These are phyloP conservation scores for Wickerhamomyces sp. DNA, from an alignment of 1,139 yeast genomes.

Conservation along the genomic window DNA sequence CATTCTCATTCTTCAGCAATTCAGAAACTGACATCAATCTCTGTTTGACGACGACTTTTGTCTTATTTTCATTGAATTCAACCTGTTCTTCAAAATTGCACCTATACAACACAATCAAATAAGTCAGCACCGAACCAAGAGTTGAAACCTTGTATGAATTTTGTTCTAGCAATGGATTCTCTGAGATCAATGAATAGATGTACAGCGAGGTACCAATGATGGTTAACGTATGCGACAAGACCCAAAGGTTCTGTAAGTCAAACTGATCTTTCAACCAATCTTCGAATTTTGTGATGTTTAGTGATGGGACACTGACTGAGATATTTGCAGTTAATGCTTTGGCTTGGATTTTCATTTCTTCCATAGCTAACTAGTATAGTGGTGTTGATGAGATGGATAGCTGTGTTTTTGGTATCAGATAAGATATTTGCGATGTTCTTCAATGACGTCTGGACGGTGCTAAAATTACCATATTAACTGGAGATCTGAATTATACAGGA, in stretches of 20 bases:
- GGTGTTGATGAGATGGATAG: background rate
- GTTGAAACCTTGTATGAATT: constrained; percentile 23
- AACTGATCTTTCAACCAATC: constrained; percentile 4
- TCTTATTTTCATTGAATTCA: constrained; percentile 8
- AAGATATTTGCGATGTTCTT: too few relatives aligned
- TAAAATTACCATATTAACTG: too few relatives aligned
- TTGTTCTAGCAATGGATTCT: background rate
- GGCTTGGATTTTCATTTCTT: constrained; percentile 5
- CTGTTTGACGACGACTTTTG: constrained; percentile 9
- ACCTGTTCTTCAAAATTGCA: constrained; percentile 19
- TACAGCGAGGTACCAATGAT: constrained; percentile 14
- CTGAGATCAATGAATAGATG: constrained; percentile 3
- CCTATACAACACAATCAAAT: constrained; percentile 30
- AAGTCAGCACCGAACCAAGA: constrained; percentile 28
- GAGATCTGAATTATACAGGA: too few relatives aligned
- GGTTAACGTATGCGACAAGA: constrained; percentile 16
- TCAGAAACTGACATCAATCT: constrained; percentile 27
- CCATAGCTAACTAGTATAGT: background rate
- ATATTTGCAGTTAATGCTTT: background rate
- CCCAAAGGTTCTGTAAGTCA: constrained; percentile 20
- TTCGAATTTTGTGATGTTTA: background rate
- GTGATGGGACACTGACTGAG: background rate
- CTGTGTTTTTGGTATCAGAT: too few relatives aligned
- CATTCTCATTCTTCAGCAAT: constrained; percentile 41
- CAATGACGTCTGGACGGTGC: too few relatives aligned